Evolutionary conservation across 805 yeast species (phyloP).

Genomic region (Nakazawaea holstii): DNA sequence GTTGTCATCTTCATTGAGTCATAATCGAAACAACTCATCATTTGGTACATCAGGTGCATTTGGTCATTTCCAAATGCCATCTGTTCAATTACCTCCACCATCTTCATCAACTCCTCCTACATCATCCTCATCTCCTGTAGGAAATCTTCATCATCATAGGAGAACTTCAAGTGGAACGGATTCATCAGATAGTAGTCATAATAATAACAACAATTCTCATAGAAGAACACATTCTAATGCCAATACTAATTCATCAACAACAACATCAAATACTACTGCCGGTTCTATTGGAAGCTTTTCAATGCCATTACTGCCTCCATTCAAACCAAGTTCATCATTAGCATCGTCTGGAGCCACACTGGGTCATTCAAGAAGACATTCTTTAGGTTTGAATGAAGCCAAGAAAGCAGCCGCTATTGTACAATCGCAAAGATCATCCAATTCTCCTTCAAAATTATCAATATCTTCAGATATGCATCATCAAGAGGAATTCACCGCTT

Average conservation of each 20-base stretch:
- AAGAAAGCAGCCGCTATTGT: constrained; percentile 94
- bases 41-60: constrained; percentile 8
- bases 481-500: constrained; percentile 8
- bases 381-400: constrained; percentile 87
- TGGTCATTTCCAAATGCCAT: constrained; percentile 18
- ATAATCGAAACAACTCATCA: constrained; percentile 5
- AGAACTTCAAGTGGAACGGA: constrained; percentile 21
- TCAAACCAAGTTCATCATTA: not conserved
- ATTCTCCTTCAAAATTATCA: constrained; percentile 27
- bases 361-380: constrained; percentile 90
- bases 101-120: constrained; percentile 22
- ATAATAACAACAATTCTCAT: not conserved
- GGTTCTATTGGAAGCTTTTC: constrained; percentile 4
- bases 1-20: constrained; percentile 20
- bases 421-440: constrained; percentile 57
- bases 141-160: constrained; percentile 18
- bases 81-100: constrained; percentile 20
- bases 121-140: constrained; percentile 1
- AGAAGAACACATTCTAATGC: constrained; percentile 9
- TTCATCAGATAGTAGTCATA: not conserved
- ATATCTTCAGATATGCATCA: constrained; percentile 12
- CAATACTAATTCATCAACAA: not conserved
- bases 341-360: constrained; percentile 27
- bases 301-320: constrained; percentile 6
- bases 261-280: constrained; percentile 5